phyloP scores from a whole-genome alignment of 129 eudicot species.

The Flaveria bidentis region DNA sequence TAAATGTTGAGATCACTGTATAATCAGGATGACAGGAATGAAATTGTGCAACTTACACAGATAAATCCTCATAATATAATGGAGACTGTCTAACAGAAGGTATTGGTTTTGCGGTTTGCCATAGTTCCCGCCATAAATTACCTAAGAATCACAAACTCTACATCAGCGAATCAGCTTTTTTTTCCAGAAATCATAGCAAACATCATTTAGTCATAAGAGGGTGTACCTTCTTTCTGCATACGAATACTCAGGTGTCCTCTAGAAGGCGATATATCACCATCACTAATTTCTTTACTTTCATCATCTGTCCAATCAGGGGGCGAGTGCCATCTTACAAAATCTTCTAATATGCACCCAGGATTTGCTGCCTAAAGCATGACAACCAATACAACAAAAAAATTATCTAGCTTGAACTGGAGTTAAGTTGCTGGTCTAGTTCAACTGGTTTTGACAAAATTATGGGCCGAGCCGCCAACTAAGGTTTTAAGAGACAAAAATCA shows the following conservation, averaged over 20 bases:
- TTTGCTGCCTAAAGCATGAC: slow-evolving; percentile 81
- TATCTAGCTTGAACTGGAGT: neutral
- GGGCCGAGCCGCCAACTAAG: neutral
- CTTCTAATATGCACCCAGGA: slow-evolving; percentile 96
- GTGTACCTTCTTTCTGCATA: slow-evolving; percentile 92
- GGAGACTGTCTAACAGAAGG: slow-evolving; percentile 95
- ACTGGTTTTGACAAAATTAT: neutral
- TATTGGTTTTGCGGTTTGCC: slow-evolving; percentile 87
- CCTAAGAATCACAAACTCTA: slow-evolving; percentile 44
- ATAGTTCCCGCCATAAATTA: slow-evolving; percentile 92
- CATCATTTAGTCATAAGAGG: neutral
- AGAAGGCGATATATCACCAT: slow-evolving; percentile 40
- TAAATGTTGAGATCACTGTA: neutral
- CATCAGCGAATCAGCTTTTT: neutral
- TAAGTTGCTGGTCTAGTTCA: neutral
- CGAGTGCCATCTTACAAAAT: slow-evolving; percentile 98
- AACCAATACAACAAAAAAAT: slow-evolving; percentile 1
- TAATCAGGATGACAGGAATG: neutral
- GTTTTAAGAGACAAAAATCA: neutral
- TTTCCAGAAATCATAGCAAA: neutral
- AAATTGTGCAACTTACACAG: slow-evolving; percentile 63
- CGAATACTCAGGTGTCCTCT: slow-evolving; percentile 88
- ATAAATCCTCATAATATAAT: slow-evolving; percentile 89
- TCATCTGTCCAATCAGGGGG: slow-evolving; percentile 91
- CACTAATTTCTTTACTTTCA: slow-evolving; percentile 42